Conservation (phyloP, 2,329 filamentous ascomycete genomes). For the Penicillium sp. region DNA sequence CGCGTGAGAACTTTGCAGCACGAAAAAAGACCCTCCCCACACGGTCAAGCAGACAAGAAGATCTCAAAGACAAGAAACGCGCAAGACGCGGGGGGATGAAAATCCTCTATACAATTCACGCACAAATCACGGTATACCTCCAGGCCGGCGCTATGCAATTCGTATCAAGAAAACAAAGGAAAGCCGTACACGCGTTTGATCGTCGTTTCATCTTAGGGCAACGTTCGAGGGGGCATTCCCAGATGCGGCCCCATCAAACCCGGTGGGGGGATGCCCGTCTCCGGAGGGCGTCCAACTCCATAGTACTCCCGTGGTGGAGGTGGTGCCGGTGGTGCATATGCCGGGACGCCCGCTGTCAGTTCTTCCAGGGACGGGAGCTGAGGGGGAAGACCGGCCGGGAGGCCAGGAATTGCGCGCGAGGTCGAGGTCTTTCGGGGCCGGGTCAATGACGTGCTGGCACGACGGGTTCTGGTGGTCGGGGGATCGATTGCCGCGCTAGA, state of each 20-base stretch:
- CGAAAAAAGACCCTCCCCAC: no score
- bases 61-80: slow-evolving; percentile 11
- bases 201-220: slow-evolving; percentile 30
- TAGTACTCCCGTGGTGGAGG: slow-evolving; percentile 39
- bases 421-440: slow-evolving; percentile 41
- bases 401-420: slow-evolving; percentile 36
- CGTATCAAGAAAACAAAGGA: slow-evolving; percentile 31
- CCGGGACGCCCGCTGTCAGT: slow-evolving; percentile 47
- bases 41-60: slow-evolving; percentile 7
- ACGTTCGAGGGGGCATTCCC: slow-evolving; percentile 37
- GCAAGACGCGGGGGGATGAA: slow-evolving; percentile 13
- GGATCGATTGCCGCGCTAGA: slow-evolving; percentile 57
- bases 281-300: slow-evolving; percentile 33
- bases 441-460: slow-evolving; percentile 40
- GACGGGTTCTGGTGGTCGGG: slow-evolving; percentile 35
- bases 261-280: slow-evolving; percentile 31
- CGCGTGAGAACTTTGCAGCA: no score
- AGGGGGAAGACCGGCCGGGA: slow-evolving; percentile 24
- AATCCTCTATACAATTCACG: slow-evolving; percentile 32
- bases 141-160: slow-evolving; percentile 42
- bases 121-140: slow-evolving; percentile 36
- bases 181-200: slow-evolving; percentile 26
- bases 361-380: slow-evolving; percentile 48
- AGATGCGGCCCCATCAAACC: slow-evolving; percentile 32
- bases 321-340: slow-evolving; percentile 39